Percentiles rank a stretch among this genome's conserved stretches.
Evolutionary conservation across 495 filamentous ascomycete genomes (phyloP).

Genomic region (Penicillium bialowiezense): DNA sequence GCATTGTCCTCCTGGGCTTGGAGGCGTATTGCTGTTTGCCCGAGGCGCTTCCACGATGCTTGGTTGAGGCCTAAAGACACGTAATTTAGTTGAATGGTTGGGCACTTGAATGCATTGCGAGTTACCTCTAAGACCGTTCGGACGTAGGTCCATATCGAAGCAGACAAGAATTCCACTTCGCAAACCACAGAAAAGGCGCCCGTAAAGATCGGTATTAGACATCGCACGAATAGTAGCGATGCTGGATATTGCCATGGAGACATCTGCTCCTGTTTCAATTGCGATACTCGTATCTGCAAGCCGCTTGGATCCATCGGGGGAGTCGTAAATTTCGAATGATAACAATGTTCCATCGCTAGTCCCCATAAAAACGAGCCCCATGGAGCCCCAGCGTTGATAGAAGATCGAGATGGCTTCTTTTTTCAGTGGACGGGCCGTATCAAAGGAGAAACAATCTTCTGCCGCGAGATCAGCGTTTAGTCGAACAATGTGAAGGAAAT

Average conservation of each 20-base stretch:
- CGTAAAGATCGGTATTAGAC: slow-evolving; percentile 2
- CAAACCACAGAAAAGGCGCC: slow-evolving; percentile 41
- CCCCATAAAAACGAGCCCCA: slow-evolving; percentile 35
- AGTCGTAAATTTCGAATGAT: slow-evolving; percentile 26
- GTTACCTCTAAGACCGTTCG: slow-evolving; percentile 26
- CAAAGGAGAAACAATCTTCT: slow-evolving; percentile 10
- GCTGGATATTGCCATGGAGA: slow-evolving; percentile 41
- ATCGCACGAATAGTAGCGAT: slow-evolving; percentile 24
- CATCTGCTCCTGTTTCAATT: slow-evolving; percentile 21
- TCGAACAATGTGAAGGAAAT: slow-evolving; percentile 18
- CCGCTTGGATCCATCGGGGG: slow-evolving; percentile 8
- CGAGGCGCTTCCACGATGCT: slow-evolving; percentile 24
- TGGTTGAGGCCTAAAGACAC: slow-evolving; percentile 28
- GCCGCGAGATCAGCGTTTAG: slow-evolving; percentile 12
- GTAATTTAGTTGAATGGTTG: background rate
- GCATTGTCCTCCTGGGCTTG: slow-evolving; percentile 27
- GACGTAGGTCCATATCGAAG: slow-evolving; percentile 25
- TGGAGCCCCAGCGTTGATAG: slow-evolving; percentile 23
- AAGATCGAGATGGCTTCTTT: slow-evolving; percentile 39
- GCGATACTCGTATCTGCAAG: slow-evolving; percentile 15
- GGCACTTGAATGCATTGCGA: background rate
- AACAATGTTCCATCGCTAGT: slow-evolving; percentile 33
- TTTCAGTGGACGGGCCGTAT: slow-evolving; percentile 17
- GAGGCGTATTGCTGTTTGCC: slow-evolving; percentile 38
- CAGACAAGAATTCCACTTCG: slow-evolving; percentile 43